Percentiles rank a stretch among this genome's conserved stretches.
These are phyloP conservation scores for Pythium aristosporum DNA, from an alignment of 352 stramenopile species.

Conservation along the genomic window DNA sequence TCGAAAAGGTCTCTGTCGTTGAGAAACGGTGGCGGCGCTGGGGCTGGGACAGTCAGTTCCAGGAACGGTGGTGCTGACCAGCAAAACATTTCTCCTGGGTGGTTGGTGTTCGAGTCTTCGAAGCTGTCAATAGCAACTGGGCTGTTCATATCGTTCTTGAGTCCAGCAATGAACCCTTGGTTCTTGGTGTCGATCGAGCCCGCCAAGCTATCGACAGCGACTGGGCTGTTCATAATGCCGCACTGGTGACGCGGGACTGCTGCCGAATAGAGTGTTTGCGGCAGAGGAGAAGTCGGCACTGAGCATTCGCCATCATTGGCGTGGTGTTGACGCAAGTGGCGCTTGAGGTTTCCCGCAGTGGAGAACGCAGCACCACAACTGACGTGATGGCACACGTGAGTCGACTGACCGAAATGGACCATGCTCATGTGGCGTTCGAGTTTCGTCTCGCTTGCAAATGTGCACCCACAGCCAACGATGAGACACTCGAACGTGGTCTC, in stretches of 20 bases:
- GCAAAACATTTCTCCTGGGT: too few relatives aligned
- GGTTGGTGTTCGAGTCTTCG: not conserved
- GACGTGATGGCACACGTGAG: conserved; percentile 29
- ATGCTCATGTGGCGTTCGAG: conserved; percentile 66
- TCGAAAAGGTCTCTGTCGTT: too few relatives aligned
- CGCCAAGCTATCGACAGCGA: too few relatives aligned
- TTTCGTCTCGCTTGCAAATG: conserved; percentile 64
- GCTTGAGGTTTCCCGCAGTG: conserved; percentile 35
- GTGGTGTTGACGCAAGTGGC: conserved; percentile 18
- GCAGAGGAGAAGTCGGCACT: too few relatives aligned
- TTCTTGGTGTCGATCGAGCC: not conserved
- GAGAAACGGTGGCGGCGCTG: too few relatives aligned
- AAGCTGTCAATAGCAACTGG: not conserved
- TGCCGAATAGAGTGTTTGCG: too few relatives aligned
- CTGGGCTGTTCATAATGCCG: too few relatives aligned
- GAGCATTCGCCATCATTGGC: too few relatives aligned
- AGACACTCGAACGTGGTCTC: conserved; percentile 18
- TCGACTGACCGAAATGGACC: conserved; percentile 67
- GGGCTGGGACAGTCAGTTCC: too few relatives aligned
- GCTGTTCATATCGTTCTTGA: not conserved
- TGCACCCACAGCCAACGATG: conserved; percentile 33
- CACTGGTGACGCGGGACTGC: not conserved
- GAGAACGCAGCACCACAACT: conserved; percentile 45
- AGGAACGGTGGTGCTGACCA: too few relatives aligned
- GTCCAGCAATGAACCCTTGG: not conserved